These are phyloP conservation scores for Bipolaris sorokiniana DNA, from an alignment of 2,329 filamentous ascomycete species.

Conservation along the genomic window DNA sequence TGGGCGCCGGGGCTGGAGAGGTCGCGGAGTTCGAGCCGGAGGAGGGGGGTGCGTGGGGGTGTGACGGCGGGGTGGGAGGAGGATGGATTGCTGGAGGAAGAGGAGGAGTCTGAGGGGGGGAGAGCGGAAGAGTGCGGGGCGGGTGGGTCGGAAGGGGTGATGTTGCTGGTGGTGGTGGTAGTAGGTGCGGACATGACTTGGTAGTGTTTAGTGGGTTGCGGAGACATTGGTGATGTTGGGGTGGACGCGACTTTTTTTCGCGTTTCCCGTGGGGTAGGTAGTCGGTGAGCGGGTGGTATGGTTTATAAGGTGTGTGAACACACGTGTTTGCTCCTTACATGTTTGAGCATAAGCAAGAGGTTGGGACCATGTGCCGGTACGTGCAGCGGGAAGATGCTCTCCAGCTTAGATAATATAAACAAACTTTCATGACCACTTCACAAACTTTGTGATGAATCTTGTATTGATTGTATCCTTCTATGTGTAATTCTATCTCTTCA, in stretches of 20 bases:
- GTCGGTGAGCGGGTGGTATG: neutral
- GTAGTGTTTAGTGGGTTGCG: conserved; percentile 42
- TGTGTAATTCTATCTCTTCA: neutral
- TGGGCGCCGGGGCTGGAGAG: conserved; percentile 63
- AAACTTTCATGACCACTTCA: neutral
- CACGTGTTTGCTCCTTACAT: too few relatives aligned
- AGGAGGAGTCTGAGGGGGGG: conserved; percentile 28
- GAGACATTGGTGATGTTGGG: conserved; percentile 17
- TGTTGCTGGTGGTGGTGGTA: conserved; percentile 19
- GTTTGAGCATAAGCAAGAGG: neutral
- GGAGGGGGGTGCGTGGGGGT: conserved; percentile 50
- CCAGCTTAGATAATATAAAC: neutral
- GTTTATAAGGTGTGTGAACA: too few relatives aligned
- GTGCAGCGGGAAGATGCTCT: neutral
- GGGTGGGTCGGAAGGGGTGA: conserved; percentile 26
- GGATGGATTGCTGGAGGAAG: conserved; percentile 10
- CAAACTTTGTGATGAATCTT: neutral
- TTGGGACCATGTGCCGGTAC: neutral
- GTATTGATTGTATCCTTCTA: neutral
- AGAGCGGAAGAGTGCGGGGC: conserved; percentile 39
- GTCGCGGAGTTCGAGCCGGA: conserved; percentile 57
- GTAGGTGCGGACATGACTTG: conserved; percentile 44
- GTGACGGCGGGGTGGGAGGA: conserved; percentile 4
- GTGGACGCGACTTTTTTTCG: neutral
- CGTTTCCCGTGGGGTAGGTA: too few relatives aligned